Base-by-base conservation (phyloP, 805 yeast species). In the Myxozyma neotropica region DNA sequence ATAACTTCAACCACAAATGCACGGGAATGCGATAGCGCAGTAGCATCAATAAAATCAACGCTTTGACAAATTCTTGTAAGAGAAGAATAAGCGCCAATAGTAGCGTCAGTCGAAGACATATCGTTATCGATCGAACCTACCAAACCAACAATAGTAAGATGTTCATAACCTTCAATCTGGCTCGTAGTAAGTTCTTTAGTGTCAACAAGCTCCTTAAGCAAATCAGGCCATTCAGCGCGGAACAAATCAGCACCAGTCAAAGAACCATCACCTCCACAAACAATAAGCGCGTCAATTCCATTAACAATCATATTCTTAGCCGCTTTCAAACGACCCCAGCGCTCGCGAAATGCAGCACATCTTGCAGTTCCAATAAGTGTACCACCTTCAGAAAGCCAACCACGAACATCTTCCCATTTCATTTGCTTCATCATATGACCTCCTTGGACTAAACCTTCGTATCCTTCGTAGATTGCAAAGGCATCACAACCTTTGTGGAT, bases 241-340 rank as follows among this genome's bases (percentile, higher is more conserved):
- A 94, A 91, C 66, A 88, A 76, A 74, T 94, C 98, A 13, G 99
- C 99, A 70, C 99, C 99, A 0, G 99, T 94, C 63, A 94, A 80
- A 0, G 98, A 92, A 53, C 99, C 99, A 74, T 94, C 99, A 78
- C 99, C 99, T 70, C 99, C 99, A 77, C 97, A 89, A 15, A 94
- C 97, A 63, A 94, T 85, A 60, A 94, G 80, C 1, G 97, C 97
- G 71, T 94, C 97, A 64, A 94, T 92, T 62, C 98, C 98, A 69
- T 85, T 83, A 13, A 79, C 77, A 68, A 94, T 86, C 84, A 94
- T 80, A 72, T 94, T 87, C 71, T 85, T 84, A 60, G 96, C 94
- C 23, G 91, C 97, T 55, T 75, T 75, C 63, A 89, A 81, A 67
- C 99, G 83, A 46, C 98, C 98, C 72, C 81, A 79, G 58, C 96